These are phyloP conservation scores for Rutidosis leptorrhynchoides DNA, from an alignment of 129 eudicot species.

Conservation along the genomic window DNA sequence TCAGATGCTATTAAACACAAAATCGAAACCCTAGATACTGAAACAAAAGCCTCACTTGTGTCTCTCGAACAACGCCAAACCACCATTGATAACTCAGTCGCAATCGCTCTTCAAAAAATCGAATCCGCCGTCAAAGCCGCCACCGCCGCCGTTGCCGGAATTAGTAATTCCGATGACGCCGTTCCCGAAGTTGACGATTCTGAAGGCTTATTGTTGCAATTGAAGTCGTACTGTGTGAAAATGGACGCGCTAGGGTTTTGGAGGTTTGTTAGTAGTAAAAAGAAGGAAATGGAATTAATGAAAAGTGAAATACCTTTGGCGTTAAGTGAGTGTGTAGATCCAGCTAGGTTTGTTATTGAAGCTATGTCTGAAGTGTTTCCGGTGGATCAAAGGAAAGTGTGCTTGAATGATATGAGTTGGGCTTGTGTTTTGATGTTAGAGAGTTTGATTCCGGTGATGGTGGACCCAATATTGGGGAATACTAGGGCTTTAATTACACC, in stretches of 20 bases:
- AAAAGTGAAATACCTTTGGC: slow-evolving; percentile 56
- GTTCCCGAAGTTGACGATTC: slow-evolving; percentile 53
- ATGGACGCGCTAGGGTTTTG: slow-evolving; percentile 68
- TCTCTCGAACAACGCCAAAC: slow-evolving; percentile 59
- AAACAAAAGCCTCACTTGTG: slow-evolving; percentile 48
- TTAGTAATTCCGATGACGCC: neutral
- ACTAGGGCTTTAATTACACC: slow-evolving; percentile 79
- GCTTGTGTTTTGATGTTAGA: slow-evolving; percentile 92
- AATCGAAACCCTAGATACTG: slow-evolving; percentile 45
- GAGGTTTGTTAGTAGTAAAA: slow-evolving; percentile 55
- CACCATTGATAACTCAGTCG: slow-evolving; percentile 51
- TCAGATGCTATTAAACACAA: slow-evolving; percentile 63
- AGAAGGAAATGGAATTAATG: slow-evolving; percentile 72
- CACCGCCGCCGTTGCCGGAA: slow-evolving; percentile 8
- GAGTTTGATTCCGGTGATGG: slow-evolving; percentile 71
- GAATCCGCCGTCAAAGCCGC: slow-evolving; percentile 49
- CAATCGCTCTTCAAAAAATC: slow-evolving; percentile 46
- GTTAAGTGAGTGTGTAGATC: slow-evolving; percentile 67
- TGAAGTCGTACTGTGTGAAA: slow-evolving; percentile 41
- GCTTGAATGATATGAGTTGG: slow-evolving; percentile 78
- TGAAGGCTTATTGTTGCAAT: slow-evolving; percentile 46
- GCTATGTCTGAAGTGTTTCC: slow-evolving; percentile 92
- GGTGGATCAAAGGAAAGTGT: slow-evolving; percentile 55
- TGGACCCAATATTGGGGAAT: slow-evolving; percentile 80
- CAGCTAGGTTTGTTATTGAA: slow-evolving; percentile 76